A percentile compares a stretch with the other conserved stretches of the same genome.
These are phyloP conservation scores for Ensete glaucum DNA, from an alignment of 176 grass and related monocot species.

Conservation along the genomic window DNA sequence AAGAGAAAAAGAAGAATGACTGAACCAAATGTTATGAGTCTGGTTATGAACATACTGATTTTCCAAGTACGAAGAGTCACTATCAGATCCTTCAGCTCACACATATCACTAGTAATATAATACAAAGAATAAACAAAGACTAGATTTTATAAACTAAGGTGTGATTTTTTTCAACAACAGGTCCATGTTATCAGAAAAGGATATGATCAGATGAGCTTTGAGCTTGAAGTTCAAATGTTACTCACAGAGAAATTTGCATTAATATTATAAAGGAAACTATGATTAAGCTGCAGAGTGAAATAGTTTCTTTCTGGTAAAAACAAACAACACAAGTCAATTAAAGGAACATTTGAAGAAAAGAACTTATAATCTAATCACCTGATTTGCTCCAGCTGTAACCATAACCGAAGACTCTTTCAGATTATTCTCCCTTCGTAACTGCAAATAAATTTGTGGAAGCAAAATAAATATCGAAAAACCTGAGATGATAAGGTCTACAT, in stretches of 20 bases:
- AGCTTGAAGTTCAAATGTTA: too few species aligned
- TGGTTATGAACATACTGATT: too few species aligned
- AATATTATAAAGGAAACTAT: background rate
- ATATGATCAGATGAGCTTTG: background rate
- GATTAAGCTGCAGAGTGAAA: background rate
- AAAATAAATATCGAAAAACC: background rate
- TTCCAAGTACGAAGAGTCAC: too few species aligned
- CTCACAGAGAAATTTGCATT: background rate
- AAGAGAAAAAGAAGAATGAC: too few species aligned
- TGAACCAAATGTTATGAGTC: too few species aligned
- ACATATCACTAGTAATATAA: too few species aligned
- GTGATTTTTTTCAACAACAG: too few species aligned
- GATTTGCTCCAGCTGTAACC: constrained; percentile 97
- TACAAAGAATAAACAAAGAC: too few species aligned
- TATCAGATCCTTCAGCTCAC: too few species aligned
- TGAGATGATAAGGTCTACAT: too few species aligned
- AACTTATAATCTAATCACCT: constrained; percentile 34
- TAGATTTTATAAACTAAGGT: too few species aligned
- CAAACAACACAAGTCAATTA: background rate
- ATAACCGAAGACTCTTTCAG: constrained; percentile 79
- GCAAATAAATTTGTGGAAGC: constrained; percentile 13
- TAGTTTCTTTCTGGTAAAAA: background rate
- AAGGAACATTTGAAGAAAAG: background rate
- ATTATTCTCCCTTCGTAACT: constrained; percentile 78
- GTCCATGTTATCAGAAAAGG: background rate